A percentile compares a stretch with the other conserved stretches of the same genome.
phyloP scores from a whole-genome alignment of 1,284 basidiomycete species.

The Tilletia caries region DNA sequence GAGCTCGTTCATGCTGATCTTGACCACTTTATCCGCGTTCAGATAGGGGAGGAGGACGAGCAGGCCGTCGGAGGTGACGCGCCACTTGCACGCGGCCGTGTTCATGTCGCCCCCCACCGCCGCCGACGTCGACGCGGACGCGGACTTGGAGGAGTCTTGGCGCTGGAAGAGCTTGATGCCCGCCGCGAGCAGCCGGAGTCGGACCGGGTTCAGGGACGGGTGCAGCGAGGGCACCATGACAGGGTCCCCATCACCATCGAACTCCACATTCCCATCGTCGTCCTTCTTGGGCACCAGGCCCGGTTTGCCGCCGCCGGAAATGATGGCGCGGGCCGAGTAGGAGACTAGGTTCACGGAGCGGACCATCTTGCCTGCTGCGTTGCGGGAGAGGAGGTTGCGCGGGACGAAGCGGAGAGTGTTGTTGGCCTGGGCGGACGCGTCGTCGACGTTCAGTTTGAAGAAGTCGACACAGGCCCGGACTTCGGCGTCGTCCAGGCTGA shows the following conservation, averaged over 20 bases:
- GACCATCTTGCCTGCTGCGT: conserved; percentile 70
- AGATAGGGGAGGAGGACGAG: conserved; percentile 77
- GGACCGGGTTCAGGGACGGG: conserved; percentile 63
- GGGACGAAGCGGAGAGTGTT: conserved; percentile 63
- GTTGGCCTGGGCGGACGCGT: neutral
- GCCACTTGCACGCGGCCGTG: conserved; percentile 62
- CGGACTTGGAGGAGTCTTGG: conserved; percentile 58
- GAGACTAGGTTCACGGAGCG: conserved; percentile 88
- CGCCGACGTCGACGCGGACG: neutral
- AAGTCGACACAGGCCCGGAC: conserved; percentile 62
- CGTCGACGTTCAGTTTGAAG: conserved; percentile 66
- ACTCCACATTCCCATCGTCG: neutral
- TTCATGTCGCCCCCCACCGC: conserved; percentile 28
- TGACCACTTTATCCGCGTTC: conserved; percentile 65
- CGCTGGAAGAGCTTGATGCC: conserved; percentile 74
- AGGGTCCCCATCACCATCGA: neutral
- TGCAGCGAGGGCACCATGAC: conserved; percentile 21
- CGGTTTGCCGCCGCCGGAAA: conserved; percentile 66
- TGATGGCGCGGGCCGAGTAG: conserved; percentile 68
- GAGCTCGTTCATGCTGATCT: conserved; percentile 64
- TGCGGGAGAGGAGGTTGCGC: conserved; percentile 78
- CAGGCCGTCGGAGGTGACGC: conserved; percentile 80
- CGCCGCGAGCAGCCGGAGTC: conserved; percentile 80
- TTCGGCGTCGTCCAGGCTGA: conserved; percentile 36
- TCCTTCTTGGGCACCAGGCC: conserved; percentile 19